These are phyloP conservation scores for Sclerotinia spermophila DNA, from an alignment of 2,329 filamentous ascomycete genomes.

Conservation along the genomic window DNA sequence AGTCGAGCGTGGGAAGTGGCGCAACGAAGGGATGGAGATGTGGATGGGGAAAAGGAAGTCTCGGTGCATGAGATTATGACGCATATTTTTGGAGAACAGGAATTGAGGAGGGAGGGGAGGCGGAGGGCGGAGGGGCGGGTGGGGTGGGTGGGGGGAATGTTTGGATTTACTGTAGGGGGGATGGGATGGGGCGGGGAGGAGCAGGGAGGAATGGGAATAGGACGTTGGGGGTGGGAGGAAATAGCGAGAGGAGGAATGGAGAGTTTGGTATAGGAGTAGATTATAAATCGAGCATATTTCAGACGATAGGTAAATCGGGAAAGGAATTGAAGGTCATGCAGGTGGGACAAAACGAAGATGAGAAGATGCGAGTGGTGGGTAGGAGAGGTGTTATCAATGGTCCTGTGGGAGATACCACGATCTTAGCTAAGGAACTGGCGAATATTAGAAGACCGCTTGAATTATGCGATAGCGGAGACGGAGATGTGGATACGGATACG, in stretches of 20 bases:
- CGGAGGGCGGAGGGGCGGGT: not conserved
- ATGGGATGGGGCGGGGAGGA: too few species aligned
- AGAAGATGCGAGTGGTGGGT: not conserved
- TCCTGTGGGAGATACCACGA: not conserved
- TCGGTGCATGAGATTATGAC: slow-evolving; percentile 38
- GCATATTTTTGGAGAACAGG: slow-evolving; percentile 51
- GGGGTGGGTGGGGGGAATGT: not conserved
- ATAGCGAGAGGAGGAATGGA: not conserved
- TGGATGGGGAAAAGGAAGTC: not conserved
- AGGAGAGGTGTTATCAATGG: not conserved
- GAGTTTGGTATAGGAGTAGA: slow-evolving; percentile 12
- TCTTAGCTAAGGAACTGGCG: not conserved
- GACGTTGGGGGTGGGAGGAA: not conserved
- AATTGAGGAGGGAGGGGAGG: slow-evolving; percentile 42
- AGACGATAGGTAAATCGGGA: not conserved
- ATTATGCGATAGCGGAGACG: too few species aligned
- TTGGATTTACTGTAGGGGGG: not conserved
- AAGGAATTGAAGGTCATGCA: not conserved
- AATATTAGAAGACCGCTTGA: not conserved
- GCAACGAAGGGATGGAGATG: not conserved
- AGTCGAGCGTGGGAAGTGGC: slow-evolving; percentile 32
- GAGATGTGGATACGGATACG: not conserved
- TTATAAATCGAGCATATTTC: not conserved
- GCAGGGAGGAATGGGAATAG: not conserved
- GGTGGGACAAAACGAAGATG: not conserved